Base-by-base conservation (phyloP, 257 asterid species). In the Anisodus acutangulus region DNA sequence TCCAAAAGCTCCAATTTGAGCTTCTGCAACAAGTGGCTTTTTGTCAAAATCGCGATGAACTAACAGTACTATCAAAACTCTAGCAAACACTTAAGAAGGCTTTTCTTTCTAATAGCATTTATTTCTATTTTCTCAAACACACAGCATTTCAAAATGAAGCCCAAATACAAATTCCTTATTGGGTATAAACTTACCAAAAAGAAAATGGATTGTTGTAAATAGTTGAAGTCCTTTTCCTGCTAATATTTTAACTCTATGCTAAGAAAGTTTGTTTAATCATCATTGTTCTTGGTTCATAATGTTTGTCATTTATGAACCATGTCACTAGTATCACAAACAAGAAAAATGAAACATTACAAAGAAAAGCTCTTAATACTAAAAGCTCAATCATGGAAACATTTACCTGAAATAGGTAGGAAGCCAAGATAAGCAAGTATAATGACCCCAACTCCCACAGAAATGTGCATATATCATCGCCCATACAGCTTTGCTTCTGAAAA, bases 381-480 rank as follows among this genome's bases (percentile, higher is more conserved):
- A 26, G 62, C 63, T 51, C 47, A 76, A 53, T 51, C 47, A 76
- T 26, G 81, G 26, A 13, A 76, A 53, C n/a, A 79, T 37, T 80
- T 87, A 96, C 99, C 99, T 96, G 97, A 94, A 94, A 89, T 91
- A 96, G 53, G 99, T 96, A 26, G 99, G 98, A 86, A 96, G 94
- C 99, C 99, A 96, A 82, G 99, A 91, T 86, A 96, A 90, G 90
- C 97, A 92, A 54, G 95, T 92, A 86, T 93, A 96, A 81, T 96
- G 98, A 85, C 99, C 99, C 99, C 99, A 96, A 87, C 98, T 94
- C 79, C 99, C 99, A 89, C 99, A 96, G 87, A 96, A 96, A 89
- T 96, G 99, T 83, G 96, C 86, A 88, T 96, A 96, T 82, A 94
- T 96, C 99, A 96, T 96, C n/a, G 98, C 99, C 99, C 99, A 96